These are phyloP conservation scores for Flaveria brownii DNA, from an alignment of 129 eudicot species.

Conservation along the genomic window DNA sequence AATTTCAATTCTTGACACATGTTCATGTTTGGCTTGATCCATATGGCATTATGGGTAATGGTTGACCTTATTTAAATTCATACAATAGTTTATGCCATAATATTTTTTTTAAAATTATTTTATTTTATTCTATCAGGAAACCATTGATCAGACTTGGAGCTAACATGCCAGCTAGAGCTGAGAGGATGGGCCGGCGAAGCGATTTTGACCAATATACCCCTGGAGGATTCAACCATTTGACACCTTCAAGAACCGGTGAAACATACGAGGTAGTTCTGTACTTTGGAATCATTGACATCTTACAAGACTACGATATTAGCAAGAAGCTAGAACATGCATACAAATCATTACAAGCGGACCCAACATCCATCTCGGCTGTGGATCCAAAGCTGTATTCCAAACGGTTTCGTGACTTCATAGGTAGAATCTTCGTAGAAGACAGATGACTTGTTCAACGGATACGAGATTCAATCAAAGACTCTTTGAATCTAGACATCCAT, in stretches of 20 bases:
- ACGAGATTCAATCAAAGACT: slow-evolving; percentile 33
- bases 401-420: slow-evolving; percentile 81
- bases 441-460: slow-evolving; percentile 44
- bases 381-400: slow-evolving; percentile 93
- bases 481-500: slow-evolving; percentile 37
- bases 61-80: background rate
- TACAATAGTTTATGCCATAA: background rate
- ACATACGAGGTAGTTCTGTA: slow-evolving; percentile 83
- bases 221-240: slow-evolving; percentile 54
- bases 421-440: slow-evolving; percentile 84
- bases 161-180: slow-evolving; percentile 97
- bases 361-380: slow-evolving; percentile 90
- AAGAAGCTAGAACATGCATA: slow-evolving; percentile 96
- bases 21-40: slow-evolving; percentile 14
- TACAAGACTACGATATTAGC: slow-evolving; percentile 95
- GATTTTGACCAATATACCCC: slow-evolving; percentile 82
- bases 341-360: slow-evolving; percentile 92
- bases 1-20: slow-evolving; percentile 34
- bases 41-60: slow-evolving; percentile 25
- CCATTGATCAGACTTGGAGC: slow-evolving; percentile 89
- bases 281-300: slow-evolving; percentile 90
- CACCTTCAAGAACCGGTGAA: slow-evolving; percentile 64
- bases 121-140: slow-evolving; percentile 48
- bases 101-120: background rate
- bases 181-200: slow-evolving; percentile 72